These are phyloP conservation scores for Vaccinium macrocarpon DNA, from an alignment of 148 eudicot species.

Conservation along the genomic window DNA sequence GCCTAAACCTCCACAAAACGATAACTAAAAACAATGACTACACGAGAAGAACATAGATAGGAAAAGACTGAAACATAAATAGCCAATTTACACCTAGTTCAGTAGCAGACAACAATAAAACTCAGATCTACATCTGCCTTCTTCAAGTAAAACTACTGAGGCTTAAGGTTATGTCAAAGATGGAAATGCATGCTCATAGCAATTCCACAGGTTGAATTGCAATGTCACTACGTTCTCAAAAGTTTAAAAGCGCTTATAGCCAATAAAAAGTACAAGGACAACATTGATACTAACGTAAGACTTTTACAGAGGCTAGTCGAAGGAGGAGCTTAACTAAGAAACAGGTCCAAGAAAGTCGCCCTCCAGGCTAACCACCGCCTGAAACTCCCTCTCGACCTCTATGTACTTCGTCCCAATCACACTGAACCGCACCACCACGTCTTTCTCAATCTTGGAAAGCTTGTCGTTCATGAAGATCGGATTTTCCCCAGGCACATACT, in stretches of 20 bases:
- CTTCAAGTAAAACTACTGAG: background rate
- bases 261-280: background rate
- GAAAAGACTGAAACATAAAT: too few species aligned
- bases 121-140: background rate
- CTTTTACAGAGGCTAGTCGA: too few species aligned
- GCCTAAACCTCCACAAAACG: too few species aligned
- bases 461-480: constrained; percentile 61
- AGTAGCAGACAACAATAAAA: too few species aligned
- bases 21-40: too few species aligned
- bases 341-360: constrained; percentile 65
- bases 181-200: too few species aligned
- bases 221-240: too few species aligned
- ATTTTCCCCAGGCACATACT: constrained; percentile 60
- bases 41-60: too few species aligned
- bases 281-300: background rate
- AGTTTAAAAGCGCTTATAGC: background rate
- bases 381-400: constrained; percentile 59
- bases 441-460: constrained; percentile 60
- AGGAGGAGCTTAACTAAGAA: constrained; percentile 2
- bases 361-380: constrained; percentile 61
- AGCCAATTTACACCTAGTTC: too few species aligned
- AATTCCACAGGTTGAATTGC: too few species aligned
- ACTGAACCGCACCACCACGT: constrained; percentile 40
- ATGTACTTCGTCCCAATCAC: constrained; percentile 56
- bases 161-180: background rate